Evolutionary conservation across 129 eudicot species (phyloP), one percentile per base, ranked within the genome.

Genomic region (Chrysanthemum seticuspe): DNA sequence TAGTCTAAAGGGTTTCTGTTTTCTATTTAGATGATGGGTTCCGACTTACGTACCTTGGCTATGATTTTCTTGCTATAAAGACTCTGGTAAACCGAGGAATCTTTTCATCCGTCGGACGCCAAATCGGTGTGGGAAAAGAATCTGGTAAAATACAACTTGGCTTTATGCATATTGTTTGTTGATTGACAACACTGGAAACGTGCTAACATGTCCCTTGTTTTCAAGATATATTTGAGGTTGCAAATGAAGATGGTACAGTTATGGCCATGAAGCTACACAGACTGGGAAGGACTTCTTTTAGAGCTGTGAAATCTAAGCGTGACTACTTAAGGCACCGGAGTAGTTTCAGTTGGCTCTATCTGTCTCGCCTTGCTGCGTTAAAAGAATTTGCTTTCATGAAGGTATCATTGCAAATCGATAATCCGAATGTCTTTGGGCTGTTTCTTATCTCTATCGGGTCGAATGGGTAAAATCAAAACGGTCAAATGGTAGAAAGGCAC

Each of bases 381-480:
- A 94, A 94, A 76, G 98, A 94, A 72, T 94, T 87, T 83, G 92
- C 98, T 59, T 94, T 94, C 76, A 90, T 94, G 98, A 90, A 90
- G 98, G 98, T 94, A 18, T 54, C 52, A 10, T 57, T 56, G 36
- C 71, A 12, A 14, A 36, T 75, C 9, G 47, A 25, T 48, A 9
- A 25, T 63, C 48, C 47, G 52, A n/a, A 45, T 72, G 45, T 8
- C 45, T 40, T 5, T 2, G 2, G 45, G 66, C 9, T 56, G 56
- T 9, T 18, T 18, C 29, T 18, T 18, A 29, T 16, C 3, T 3
- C 14, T 62, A 34, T 40, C 45, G 45, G 10, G 45, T 40, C 9
- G 10, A 40, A 6, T 6, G 45, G 9, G 45, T 36, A 36, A 36
- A 36, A 36, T 36, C 1, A 36, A 36, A 36, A 36, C 9, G 9